phyloP scores from a whole-genome alignment of 345 rosid genomes.

The Euphorbia pulcherrima region DNA sequence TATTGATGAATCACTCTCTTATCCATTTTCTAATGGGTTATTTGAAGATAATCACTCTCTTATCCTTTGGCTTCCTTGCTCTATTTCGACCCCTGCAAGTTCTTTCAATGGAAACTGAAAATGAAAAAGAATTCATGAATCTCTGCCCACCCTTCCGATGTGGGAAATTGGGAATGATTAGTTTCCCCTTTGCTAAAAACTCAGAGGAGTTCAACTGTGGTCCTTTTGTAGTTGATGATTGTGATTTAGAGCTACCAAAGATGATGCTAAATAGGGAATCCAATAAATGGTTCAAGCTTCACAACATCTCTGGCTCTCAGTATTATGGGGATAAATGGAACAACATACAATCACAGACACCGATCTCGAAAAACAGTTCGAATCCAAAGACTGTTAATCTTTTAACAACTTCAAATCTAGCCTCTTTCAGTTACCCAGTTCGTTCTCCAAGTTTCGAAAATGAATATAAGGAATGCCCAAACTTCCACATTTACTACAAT shows the following conservation, averaged over 20 bases:
- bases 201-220: neutral
- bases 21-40: no score
- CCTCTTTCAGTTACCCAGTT: no score
- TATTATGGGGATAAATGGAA: no score
- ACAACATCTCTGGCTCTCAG: neutral
- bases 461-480: neutral
- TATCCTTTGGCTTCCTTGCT: conserved; percentile 2
- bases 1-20: no score
- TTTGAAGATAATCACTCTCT: no score
- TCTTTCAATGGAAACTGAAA: neutral
- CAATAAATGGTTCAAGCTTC: neutral
- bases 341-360: neutral
- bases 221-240: neutral
- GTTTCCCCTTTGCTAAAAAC: neutral
- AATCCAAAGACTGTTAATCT: neutral
- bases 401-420: neutral
- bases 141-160: neutral
- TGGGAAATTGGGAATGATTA: neutral
- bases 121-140: neutral
- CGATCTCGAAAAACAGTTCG: neutral
- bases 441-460: neutral
- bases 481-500: neutral
- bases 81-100: neutral
- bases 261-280: neutral
- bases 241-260: neutral